phyloP scores from a whole-genome alignment of 2,329 filamentous ascomycete species.

The Neonectria sp. region DNA sequence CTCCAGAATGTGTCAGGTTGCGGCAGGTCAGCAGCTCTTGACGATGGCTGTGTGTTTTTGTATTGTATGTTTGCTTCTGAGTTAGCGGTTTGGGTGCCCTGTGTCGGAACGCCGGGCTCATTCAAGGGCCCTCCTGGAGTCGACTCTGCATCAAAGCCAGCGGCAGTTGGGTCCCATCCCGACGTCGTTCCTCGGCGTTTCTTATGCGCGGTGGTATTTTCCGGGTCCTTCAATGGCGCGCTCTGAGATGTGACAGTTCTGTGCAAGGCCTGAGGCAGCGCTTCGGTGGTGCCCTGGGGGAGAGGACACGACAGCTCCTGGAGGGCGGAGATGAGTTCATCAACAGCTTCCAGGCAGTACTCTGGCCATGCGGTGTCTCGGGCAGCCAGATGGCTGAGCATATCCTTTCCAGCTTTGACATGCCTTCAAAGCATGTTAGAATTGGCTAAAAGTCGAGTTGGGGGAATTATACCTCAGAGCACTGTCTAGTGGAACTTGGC shows the following conservation, averaged over 20 bases:
- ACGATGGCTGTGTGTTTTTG: background rate
- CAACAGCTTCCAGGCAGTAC: slow-evolving; percentile 51
- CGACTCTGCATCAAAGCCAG: background rate
- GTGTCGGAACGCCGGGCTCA: background rate
- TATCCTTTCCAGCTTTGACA: slow-evolving; percentile 48
- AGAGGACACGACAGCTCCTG: slow-evolving; percentile 44
- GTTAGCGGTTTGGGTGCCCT: background rate
- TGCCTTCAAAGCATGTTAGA: slow-evolving; percentile 36
- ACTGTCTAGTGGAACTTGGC: slow-evolving; percentile 55
- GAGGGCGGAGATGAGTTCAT: slow-evolving; percentile 50
- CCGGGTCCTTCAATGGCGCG: background rate
- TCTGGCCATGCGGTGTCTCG: slow-evolving; percentile 53
- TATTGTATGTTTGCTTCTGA: background rate
- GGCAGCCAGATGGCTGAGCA: slow-evolving; percentile 47
- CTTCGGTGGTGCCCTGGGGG: slow-evolving; percentile 29
- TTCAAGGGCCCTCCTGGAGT: background rate
- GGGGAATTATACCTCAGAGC: slow-evolving; percentile 54
- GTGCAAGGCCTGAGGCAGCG: background rate
- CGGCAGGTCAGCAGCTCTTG: background rate
- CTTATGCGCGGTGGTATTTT: slow-evolving; percentile 7
- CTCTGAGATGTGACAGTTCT: slow-evolving; percentile 4
- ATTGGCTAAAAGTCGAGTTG: background rate
- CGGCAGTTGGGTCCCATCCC: background rate
- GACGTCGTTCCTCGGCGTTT: slow-evolving; percentile 19
- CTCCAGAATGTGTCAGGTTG: background rate